Percentiles rank a stretch among this genome's conserved stretches.
Conservation (phyloP, 2,329 filamentous ascomycete species). For the Macroventuria anomochaeta region DNA sequence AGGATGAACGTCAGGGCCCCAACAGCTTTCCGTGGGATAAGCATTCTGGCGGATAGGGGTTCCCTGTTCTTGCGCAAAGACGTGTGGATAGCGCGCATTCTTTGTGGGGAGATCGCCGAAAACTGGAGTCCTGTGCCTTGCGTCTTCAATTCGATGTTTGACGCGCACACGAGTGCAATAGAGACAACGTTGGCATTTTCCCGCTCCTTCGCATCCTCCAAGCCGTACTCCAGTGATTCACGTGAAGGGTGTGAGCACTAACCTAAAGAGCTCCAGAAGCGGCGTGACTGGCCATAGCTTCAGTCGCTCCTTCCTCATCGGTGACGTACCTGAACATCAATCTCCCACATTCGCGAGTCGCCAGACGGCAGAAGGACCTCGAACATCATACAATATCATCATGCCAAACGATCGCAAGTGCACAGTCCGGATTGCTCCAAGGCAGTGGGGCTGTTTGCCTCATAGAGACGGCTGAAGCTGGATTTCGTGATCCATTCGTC, state of each 20-base stretch:
- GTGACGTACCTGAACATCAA: constrained; percentile 24
- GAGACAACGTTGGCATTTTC: constrained; percentile 9
- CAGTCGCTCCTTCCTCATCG: constrained; percentile 13
- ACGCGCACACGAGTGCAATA: constrained; percentile 3
- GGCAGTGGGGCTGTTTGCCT: constrained; percentile 21
- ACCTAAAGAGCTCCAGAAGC: constrained; percentile 5
- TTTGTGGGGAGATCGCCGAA: constrained; percentile 15
- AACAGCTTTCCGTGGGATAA: constrained; percentile 32
- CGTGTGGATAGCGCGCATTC: constrained; percentile 4
- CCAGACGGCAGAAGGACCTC: constrained; percentile 7
- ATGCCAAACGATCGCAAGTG: constrained; percentile 13
- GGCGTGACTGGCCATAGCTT: constrained; percentile 14
- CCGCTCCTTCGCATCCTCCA: neutral
- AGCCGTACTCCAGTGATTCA: constrained; percentile 15
- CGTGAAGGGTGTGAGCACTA: constrained; percentile 17
- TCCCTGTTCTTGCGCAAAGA: constrained; percentile 11
- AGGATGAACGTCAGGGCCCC: constrained; percentile 23
- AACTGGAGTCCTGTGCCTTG: constrained; percentile 7
- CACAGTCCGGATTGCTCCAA: constrained; percentile 27
- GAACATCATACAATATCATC: constrained; percentile 25
- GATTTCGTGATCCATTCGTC: constrained; percentile 24
- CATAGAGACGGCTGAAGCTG: constrained; percentile 29
- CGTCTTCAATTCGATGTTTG: constrained; percentile 11
- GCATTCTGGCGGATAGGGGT: constrained; percentile 22
- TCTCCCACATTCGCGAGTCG: constrained; percentile 3